Evolutionary conservation across 2,329 filamentous ascomycete species (phyloP), one percentile per base, ranked within the genome.

Genomic region (Colletotrichum neosansevieriae): DNA sequence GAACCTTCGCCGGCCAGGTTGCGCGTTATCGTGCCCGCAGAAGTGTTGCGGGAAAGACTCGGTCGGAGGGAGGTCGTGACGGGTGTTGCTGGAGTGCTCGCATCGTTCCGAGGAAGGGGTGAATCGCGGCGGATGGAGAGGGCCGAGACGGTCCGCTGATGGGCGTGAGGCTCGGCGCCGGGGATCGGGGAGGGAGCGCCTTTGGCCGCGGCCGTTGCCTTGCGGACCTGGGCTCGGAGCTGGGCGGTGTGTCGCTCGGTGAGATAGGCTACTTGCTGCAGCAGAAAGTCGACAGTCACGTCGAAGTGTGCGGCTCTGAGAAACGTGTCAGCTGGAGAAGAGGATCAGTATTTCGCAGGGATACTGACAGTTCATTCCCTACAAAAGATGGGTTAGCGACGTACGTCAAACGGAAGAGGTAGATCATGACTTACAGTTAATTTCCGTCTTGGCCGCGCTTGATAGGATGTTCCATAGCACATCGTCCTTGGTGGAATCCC

Each of bases 261-360:
- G 6, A 98, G 88, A 88, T 94, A 97, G 78, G 94, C 94, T 71
- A 94, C 94, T 80, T 99, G 94, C 77, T 97, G 93, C 15, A 98
- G 88, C 36, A 99, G 86, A 75, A 98, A 98, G 45, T 94, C 87
- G 66, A 97, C 89, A 29, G 93, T 91, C 19, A 98, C 95, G 71
- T 94, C 88, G 79, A 98, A 97, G 51, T 88, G 85, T 59, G 87
- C 84, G 53, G 93, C 93, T 76, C 91, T 92, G 73, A 9, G 3
- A 15, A 19, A 13, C n/a, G 15, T 21, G 51, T 69, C 19, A 54
- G 47, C n/a, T 68, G 72, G 40, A 64, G 73, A 58, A 69, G 10
- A 42, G 21, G 51, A 12, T 15, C 40, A 44, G 29, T 9, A 10
- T 42, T 34, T 36, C 51, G 49, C 50, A 19, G 45, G 19, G 21